phyloP scores from a whole-genome alignment of 2,329 filamentous ascomycete genomes.

The Sordariomycetes sp. region DNA sequence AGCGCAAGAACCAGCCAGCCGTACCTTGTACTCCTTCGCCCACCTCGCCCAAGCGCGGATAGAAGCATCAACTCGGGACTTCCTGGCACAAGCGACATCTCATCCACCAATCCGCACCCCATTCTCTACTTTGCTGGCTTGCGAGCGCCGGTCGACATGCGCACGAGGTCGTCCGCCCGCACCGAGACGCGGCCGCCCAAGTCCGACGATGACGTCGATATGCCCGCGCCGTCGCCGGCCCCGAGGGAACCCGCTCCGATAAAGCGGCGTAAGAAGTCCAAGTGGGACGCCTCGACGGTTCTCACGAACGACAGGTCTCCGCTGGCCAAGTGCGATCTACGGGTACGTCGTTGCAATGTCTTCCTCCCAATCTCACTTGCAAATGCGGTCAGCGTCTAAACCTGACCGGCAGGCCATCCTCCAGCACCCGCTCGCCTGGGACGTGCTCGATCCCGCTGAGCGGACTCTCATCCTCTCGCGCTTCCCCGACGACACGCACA shows the following conservation, averaged over 20 bases:
- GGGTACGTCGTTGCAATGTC: background rate
- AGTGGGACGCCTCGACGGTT: background rate
- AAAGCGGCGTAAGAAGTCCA: background rate
- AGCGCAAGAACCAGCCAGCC: too few relatives aligned
- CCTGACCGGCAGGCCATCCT: slow-evolving; percentile 19
- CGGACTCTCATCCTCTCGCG: slow-evolving; percentile 23
- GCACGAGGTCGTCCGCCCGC: background rate
- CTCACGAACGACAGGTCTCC: background rate
- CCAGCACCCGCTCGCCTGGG: slow-evolving; percentile 26
- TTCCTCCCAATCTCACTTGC: background rate
- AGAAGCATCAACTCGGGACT: too few relatives aligned
- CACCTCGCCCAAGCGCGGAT: too few relatives aligned
- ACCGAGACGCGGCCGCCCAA: background rate
- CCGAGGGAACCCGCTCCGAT: background rate
- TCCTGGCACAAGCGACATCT: background rate
- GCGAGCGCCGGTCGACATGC: background rate
- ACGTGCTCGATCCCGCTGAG: slow-evolving; percentile 20
- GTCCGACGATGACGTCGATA: background rate
- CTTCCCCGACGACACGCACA: slow-evolving; percentile 24
- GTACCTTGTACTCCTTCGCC: too few relatives aligned
- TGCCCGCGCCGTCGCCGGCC: background rate
- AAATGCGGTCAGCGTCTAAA: background rate
- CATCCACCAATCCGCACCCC: too few relatives aligned
- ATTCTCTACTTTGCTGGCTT: background rate
- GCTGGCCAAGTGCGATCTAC: background rate